These are phyloP conservation scores for Hirschioporus abietinus DNA, from an alignment of 768 basidiomycete species.

Conservation along the genomic window DNA sequence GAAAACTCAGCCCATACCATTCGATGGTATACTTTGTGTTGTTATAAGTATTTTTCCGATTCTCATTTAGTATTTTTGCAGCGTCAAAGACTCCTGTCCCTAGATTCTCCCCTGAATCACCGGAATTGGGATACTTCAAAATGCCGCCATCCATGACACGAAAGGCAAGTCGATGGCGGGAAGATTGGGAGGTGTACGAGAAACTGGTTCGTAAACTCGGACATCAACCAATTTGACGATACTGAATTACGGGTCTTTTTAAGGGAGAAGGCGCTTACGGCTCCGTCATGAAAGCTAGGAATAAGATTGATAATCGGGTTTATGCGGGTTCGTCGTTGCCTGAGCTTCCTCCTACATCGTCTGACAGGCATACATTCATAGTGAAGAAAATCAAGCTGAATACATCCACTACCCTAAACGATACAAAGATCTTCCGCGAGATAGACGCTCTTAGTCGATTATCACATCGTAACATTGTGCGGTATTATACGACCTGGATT, in stretches of 20 bases:
- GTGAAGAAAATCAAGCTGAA: conserved; percentile 89
- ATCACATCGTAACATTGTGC: conserved; percentile 85
- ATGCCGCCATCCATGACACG: conserved; percentile 33
- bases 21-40: neutral
- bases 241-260: conserved; percentile 4
- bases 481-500: conserved; percentile 91
- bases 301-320: conserved; percentile 79
- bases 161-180: conserved; percentile 78
- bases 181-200: conserved; percentile 93
- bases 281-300: conserved; percentile 90
- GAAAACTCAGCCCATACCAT: neutral
- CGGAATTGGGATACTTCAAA: conserved; percentile 62
- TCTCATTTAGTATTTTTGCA: conserved; percentile 11
- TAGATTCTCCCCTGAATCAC: conserved; percentile 42
- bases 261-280: conserved; percentile 90
- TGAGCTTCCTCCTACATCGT: neutral
- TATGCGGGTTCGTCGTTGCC: conserved; percentile 59
- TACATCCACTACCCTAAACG: conserved; percentile 54
- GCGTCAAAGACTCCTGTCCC: conserved; percentile 50
- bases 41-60: neutral
- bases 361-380: conserved; percentile 20
- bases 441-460: conserved; percentile 85
- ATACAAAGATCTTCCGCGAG: conserved; percentile 85
- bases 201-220: conserved; percentile 44
- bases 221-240: neutral